Conservation (phyloP, 805 yeast species). For the Kuraishia piskuri region DNA sequence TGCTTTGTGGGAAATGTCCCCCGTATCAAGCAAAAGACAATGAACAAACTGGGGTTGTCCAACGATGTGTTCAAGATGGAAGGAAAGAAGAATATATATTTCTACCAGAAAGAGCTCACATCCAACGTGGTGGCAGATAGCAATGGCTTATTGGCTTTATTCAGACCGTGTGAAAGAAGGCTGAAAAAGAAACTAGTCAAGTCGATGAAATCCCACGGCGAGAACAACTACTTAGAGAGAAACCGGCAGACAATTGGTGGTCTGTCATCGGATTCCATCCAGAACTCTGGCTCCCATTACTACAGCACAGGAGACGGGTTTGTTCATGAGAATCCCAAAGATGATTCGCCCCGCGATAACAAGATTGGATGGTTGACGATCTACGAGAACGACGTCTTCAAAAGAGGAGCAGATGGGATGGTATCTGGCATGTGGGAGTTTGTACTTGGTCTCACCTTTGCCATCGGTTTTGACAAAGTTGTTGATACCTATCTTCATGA, state of each 20-base stretch:
- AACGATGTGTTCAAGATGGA: constrained; percentile 10
- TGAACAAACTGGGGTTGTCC: constrained; percentile 6
- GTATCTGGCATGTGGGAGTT: constrained; percentile 44
- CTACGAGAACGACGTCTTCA: constrained; percentile 31
- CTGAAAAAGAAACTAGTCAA: constrained; percentile 29
- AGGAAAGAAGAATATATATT: constrained; percentile 13
- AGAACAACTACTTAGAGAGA: neutral
- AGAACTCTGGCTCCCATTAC: constrained; percentile 17
- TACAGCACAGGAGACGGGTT: constrained; percentile 51
- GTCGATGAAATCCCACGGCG: constrained; percentile 1
- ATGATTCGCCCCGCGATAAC: constrained; percentile 52
- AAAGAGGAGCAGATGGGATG: constrained; percentile 15
- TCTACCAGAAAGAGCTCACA: constrained; percentile 5
- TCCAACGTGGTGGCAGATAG: constrained; percentile 10
- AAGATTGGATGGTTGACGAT: constrained; percentile 62
- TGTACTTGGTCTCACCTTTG: constrained; percentile 44
- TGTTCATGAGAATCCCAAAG: constrained; percentile 36
- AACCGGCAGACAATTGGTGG: no score
- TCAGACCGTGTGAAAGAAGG: constrained; percentile 31
- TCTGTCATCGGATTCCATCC: no score
- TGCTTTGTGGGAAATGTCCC: constrained; percentile 41
- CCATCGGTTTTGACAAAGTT: constrained; percentile 34
- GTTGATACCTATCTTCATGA: constrained; percentile 15
- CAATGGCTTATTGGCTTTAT: constrained; percentile 26
- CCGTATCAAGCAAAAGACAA: constrained; percentile 21